phyloP scores from a whole-genome alignment of 75 land plant genomes.

The Cryptomeria japonica region DNA sequence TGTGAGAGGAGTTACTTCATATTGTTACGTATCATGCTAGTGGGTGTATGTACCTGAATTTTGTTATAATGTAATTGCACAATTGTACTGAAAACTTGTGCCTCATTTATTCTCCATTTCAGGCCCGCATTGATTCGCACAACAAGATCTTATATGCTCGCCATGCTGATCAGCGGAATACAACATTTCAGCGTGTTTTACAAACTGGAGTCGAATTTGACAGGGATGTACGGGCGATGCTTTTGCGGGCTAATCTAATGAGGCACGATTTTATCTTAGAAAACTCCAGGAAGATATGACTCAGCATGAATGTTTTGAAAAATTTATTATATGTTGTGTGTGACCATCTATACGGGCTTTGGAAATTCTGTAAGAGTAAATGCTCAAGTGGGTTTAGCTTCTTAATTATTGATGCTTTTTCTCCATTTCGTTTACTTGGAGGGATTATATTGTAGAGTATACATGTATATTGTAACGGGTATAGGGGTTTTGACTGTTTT shows the following conservation, averaged over 20 bases:
- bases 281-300: constrained; percentile 38
- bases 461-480: too few species aligned
- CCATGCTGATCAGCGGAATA: constrained; percentile 95
- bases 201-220: constrained; percentile 93
- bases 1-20: not conserved
- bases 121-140: constrained; percentile 76
- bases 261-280: constrained; percentile 71
- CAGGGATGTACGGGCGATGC: constrained; percentile 79
- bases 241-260: constrained; percentile 84
- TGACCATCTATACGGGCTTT: not conserved
- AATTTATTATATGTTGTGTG: not conserved
- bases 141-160: constrained; percentile 95
- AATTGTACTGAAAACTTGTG: not conserved
- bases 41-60: not conserved
- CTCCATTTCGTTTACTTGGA: not conserved
- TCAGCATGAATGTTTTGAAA: constrained; percentile 4
- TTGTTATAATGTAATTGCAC: not conserved
- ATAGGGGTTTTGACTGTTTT: not conserved
- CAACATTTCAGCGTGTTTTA: constrained; percentile 83
- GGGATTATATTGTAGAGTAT: not conserved
- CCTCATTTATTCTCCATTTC: constrained; percentile 8
- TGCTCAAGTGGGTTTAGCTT: not conserved
- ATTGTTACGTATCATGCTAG: not conserved
- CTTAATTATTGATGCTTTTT: not conserved
- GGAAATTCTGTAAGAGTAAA: not conserved